A percentile compares a stretch with the other conserved stretches of the same genome.
Conservation (phyloP, 345 rosid genomes). For the Eucalyptus decipiens region DNA sequence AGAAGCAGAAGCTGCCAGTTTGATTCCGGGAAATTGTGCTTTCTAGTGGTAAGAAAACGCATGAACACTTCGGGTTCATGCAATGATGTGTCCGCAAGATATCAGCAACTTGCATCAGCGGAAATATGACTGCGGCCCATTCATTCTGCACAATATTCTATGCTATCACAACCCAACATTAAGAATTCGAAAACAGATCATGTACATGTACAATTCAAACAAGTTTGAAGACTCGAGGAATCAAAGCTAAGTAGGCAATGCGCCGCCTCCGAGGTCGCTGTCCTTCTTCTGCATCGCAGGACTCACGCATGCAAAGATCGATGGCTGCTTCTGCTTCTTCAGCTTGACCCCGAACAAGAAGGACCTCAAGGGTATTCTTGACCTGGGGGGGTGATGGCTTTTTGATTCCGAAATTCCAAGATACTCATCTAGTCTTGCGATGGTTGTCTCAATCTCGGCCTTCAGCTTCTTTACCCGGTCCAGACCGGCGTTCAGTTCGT, state of each 20-base stretch:
- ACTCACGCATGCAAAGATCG: conserved; percentile 50
- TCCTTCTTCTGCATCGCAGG: conserved; percentile 41
- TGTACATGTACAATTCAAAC: neutral
- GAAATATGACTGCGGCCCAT: neutral
- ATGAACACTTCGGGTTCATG: neutral
- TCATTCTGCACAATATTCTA: neutral
- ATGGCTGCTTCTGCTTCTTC: conserved; percentile 39
- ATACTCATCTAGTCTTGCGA: conserved; percentile 41
- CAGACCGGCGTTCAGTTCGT: conserved; percentile 49
- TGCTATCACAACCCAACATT: neutral
- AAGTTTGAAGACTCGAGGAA: neutral
- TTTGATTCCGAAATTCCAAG: conserved; percentile 22
- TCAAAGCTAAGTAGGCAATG: neutral
- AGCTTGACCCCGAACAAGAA: conserved; percentile 86
- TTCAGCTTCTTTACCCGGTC: conserved; percentile 29
- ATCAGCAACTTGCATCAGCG: neutral
- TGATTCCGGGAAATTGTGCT: neutral
- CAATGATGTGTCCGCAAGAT: neutral
- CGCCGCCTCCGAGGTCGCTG: conserved; percentile 5
- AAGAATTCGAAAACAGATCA: neutral
- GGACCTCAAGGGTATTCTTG: conserved; percentile 65
- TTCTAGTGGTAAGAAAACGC: neutral
- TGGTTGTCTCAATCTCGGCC: conserved; percentile 34
- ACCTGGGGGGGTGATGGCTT: neutral
- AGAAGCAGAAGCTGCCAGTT: neutral